phyloP scores from a whole-genome alignment of 208 protist species.

The Leishmania martiniquensis region DNA sequence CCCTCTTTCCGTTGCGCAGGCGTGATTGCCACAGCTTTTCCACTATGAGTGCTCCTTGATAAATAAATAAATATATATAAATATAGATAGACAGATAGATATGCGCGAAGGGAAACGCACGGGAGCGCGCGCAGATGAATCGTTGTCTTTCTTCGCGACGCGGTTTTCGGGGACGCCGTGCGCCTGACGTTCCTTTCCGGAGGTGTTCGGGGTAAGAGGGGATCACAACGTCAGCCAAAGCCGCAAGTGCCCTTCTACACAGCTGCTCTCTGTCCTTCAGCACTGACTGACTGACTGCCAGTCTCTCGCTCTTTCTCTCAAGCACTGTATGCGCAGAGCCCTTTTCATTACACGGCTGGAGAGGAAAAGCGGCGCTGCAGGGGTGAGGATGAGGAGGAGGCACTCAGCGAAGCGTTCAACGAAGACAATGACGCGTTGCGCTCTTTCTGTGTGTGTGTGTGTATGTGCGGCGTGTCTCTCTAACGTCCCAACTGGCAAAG shows the following conservation, averaged over 20 bases:
- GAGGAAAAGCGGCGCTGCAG: too few species aligned
- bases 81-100: neutral
- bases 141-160: neutral
- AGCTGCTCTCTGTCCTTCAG: neutral
- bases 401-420: neutral
- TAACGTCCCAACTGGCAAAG: neutral
- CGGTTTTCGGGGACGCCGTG: neutral
- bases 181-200: neutral
- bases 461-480: too few species aligned
- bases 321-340: neutral
- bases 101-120: neutral
- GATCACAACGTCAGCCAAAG: neutral
- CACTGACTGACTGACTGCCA: too few species aligned
- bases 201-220: neutral
- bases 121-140: neutral
- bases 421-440: neutral
- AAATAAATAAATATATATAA: neutral
- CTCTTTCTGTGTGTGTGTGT: too few species aligned
- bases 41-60: neutral
- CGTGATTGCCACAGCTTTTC: neutral
- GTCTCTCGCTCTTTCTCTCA: neutral
- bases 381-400: neutral
- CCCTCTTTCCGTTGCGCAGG: neutral
- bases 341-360: neutral
- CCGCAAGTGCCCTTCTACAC: neutral